These are phyloP conservation scores for Nicotiana rustica DNA, from an alignment of 305 asterid species.

Conservation along the genomic window DNA sequence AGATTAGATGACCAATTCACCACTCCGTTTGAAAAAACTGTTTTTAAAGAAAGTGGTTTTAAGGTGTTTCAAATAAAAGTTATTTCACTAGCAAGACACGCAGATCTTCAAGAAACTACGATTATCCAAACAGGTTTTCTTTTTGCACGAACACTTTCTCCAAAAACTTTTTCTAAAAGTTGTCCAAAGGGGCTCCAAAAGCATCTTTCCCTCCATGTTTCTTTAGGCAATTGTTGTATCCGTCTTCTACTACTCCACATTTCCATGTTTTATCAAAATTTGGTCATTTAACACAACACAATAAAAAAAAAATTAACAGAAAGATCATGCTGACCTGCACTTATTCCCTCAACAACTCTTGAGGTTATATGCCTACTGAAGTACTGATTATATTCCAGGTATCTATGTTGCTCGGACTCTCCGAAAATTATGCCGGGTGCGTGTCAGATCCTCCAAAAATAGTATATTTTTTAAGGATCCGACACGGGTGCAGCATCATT, in stretches of 20 bases:
- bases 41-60: background rate
- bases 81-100: slow-evolving; percentile 17
- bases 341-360: slow-evolving; percentile 1
- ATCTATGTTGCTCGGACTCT: too few species aligned
- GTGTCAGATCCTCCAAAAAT: too few species aligned
- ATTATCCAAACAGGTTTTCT: background rate
- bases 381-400: slow-evolving; percentile 6
- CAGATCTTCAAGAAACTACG: background rate
- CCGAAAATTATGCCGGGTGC: too few species aligned
- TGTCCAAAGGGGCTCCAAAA: background rate
- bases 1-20: slow-evolving; percentile 22
- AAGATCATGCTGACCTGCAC: background rate
- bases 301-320: background rate
- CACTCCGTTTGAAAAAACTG: slow-evolving; percentile 1
- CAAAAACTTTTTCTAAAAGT: background rate
- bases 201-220: background rate
- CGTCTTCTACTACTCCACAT: slow-evolving; percentile 12
- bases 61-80: background rate
- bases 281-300: background rate
- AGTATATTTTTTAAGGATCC: too few species aligned
- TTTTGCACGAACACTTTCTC: slow-evolving; percentile 9
- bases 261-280: slow-evolving; percentile 3
- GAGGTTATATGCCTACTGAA: background rate
- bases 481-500: too few species aligned
- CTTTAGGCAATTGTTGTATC: background rate